Percentiles rank a stretch among this genome's conserved stretches.
Conservation (phyloP, 345 rosid species). For the Excoecaria agallocha region DNA sequence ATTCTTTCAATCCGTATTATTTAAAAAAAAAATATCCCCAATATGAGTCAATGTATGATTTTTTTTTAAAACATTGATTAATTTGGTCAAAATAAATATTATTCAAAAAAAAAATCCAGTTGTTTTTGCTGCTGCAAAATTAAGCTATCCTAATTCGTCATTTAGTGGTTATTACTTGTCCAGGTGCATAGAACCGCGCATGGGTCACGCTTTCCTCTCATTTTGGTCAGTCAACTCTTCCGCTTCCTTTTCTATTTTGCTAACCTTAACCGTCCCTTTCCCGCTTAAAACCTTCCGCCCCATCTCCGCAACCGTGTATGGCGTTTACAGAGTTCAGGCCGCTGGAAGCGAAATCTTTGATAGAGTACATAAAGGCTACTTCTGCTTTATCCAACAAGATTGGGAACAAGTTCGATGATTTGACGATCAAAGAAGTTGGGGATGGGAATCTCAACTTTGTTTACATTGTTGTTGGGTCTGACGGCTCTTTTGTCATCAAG, state of each 20-base stretch:
- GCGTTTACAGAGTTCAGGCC: conserved; percentile 64
- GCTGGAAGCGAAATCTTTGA: conserved; percentile 63
- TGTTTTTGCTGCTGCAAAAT: too few species aligned
- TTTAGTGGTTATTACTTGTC: too few species aligned
- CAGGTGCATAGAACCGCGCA: neutral
- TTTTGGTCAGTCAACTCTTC: neutral
- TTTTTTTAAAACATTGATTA: too few species aligned
- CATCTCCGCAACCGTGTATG: conserved; percentile 25
- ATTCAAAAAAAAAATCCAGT: too few species aligned
- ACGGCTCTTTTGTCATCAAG: conserved; percentile 82
- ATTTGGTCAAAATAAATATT: too few species aligned
- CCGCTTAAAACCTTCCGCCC: neutral
- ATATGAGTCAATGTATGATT: too few species aligned
- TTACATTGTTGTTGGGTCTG: conserved; percentile 56
- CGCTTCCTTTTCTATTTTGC: neutral
- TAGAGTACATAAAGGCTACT: conserved; percentile 71
- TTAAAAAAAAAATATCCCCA: too few species aligned
- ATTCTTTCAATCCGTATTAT: too few species aligned
- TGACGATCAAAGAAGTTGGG: conserved; percentile 83
- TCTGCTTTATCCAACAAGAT: conserved; percentile 67
- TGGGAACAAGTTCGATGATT: conserved; percentile 51
- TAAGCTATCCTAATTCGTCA: too few species aligned
- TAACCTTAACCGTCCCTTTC: neutral
- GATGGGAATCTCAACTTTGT: conserved; percentile 96
- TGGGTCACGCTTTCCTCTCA: neutral